These are phyloP conservation scores for Penicillium freii DNA, from an alignment of 2,329 filamentous ascomycete genomes.

Conservation along the genomic window DNA sequence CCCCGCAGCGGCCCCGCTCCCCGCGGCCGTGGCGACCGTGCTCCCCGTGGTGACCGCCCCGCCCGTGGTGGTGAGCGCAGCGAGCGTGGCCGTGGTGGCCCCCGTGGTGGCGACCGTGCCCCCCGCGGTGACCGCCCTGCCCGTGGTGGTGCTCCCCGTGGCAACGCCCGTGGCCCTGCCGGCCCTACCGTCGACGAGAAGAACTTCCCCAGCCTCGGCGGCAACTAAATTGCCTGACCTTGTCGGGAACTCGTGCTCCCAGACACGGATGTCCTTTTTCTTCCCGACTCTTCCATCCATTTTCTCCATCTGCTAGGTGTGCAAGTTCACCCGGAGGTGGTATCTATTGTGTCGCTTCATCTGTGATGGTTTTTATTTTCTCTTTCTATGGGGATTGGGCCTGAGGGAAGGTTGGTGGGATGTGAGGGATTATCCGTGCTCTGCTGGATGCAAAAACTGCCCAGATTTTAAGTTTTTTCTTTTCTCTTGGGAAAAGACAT, in stretches of 20 bases:
- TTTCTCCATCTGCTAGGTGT: constrained; percentile 9
- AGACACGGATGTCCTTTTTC: not conserved
- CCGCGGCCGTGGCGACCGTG: constrained; percentile 51
- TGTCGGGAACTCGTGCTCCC: constrained; percentile 9
- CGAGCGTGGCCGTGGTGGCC: constrained; percentile 21
- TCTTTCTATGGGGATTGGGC: constrained; percentile 5
- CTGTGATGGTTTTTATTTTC: constrained; percentile 10
- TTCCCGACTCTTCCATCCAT: constrained; percentile 5
- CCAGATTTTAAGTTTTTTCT: constrained; percentile 5
- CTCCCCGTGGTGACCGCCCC: constrained; percentile 39
- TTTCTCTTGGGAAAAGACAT: constrained; percentile 10
- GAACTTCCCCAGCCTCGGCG: constrained; percentile 48
- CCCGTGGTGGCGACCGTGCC: constrained; percentile 24
- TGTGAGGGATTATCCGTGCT: not conserved
- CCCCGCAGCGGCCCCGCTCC: constrained; percentile 52
- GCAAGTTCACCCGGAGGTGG: constrained; percentile 7
- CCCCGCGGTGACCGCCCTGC: constrained; percentile 21
- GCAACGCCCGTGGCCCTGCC: constrained; percentile 16
- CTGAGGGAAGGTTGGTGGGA: not conserved
- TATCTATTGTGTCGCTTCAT: constrained; percentile 7
- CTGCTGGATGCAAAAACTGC: constrained; percentile 8
- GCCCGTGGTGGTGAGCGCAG: constrained; percentile 41
- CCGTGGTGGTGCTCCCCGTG: constrained; percentile 32
- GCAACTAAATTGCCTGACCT: constrained; percentile 33
- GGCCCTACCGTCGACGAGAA: constrained; percentile 45